phyloP scores from a whole-genome alignment of 2,329 filamentous ascomycete species.

The Scolecobasidium constrictum region DNA sequence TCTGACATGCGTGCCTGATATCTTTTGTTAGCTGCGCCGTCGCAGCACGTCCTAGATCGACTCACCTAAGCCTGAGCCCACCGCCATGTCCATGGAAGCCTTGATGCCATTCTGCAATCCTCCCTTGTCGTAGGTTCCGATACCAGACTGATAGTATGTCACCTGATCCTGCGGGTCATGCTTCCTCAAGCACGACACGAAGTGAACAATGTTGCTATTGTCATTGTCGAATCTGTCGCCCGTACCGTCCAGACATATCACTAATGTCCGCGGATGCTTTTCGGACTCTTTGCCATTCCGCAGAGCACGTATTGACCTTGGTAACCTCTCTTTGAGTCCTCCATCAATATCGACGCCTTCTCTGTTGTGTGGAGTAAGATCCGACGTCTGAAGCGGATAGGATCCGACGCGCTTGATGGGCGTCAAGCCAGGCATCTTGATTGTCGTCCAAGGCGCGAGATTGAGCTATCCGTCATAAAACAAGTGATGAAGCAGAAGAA shows the following conservation, averaged over 20 bases:
- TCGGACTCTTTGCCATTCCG: constrained; percentile 15
- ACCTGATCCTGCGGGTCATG: constrained; percentile 24
- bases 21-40: no score
- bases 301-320: constrained; percentile 20
- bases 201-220: constrained; percentile 22
- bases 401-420: constrained; percentile 3
- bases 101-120: constrained; percentile 28
- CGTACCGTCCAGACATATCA: constrained; percentile 34
- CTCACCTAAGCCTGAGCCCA: constrained; percentile 17
- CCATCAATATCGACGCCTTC: not conserved
- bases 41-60: no score
- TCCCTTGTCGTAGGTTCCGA: constrained; percentile 32
- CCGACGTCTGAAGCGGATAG: constrained; percentile 13
- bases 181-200: constrained; percentile 34
- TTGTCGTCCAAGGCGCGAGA: not conserved
- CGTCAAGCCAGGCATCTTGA: not conserved
- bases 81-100: constrained; percentile 33
- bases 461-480: not conserved
- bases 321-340: constrained; percentile 11
- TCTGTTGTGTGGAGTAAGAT: not conserved
- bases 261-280: constrained; percentile 20
- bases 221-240: constrained; percentile 33
- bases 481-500: not conserved
- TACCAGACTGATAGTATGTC: constrained; percentile 35
- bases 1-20: constrained; percentile 28